Conservation (phyloP, 495 filamentous ascomycete species). For the Xylaria nigripes region DNA sequence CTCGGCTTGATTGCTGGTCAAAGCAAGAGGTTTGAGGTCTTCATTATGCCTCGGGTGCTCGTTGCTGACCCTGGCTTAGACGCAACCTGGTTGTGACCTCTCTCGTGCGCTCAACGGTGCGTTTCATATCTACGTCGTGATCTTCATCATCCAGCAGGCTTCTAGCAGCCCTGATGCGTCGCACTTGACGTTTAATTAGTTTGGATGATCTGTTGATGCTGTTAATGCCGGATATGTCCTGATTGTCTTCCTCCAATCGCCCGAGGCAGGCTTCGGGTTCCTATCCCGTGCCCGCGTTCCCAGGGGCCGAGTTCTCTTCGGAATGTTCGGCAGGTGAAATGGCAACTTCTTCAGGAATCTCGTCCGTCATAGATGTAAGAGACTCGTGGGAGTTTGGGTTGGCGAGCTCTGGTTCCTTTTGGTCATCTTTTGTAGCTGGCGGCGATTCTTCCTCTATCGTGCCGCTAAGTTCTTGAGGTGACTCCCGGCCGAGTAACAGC, state of each 20-base stretch:
- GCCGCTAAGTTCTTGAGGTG: constrained; percentile 19
- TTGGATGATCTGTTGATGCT: constrained; percentile 4
- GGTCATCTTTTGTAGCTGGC: constrained; percentile 7
- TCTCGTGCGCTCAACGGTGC: constrained; percentile 3
- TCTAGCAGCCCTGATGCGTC: constrained; percentile 1
- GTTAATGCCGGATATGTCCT: neutral
- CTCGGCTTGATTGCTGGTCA: neutral
- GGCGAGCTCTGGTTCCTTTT: neutral
- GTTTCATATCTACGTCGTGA: constrained; percentile 9
- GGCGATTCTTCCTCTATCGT: constrained; percentile 15
- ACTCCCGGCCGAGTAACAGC: constrained; percentile 15
- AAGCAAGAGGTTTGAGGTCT: neutral
- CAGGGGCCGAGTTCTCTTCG: constrained; percentile 11
- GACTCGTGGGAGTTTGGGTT: constrained; percentile 3
- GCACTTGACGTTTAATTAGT: neutral
- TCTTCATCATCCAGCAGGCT: constrained; percentile 1
- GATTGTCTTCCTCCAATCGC: constrained; percentile 12
- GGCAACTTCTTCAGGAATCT: neutral
- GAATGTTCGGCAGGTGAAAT: constrained; percentile 16
- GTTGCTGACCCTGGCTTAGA: neutral
- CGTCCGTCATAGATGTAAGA: constrained; percentile 1
- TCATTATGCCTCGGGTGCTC: neutral
- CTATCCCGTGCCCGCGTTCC: constrained; percentile 17
- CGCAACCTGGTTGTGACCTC: constrained; percentile 8
- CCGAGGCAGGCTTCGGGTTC: constrained; percentile 18